phyloP scores from a whole-genome alignment of 1,284 basidiomycete genomes.

The Sanguinoderma infundibulare region DNA sequence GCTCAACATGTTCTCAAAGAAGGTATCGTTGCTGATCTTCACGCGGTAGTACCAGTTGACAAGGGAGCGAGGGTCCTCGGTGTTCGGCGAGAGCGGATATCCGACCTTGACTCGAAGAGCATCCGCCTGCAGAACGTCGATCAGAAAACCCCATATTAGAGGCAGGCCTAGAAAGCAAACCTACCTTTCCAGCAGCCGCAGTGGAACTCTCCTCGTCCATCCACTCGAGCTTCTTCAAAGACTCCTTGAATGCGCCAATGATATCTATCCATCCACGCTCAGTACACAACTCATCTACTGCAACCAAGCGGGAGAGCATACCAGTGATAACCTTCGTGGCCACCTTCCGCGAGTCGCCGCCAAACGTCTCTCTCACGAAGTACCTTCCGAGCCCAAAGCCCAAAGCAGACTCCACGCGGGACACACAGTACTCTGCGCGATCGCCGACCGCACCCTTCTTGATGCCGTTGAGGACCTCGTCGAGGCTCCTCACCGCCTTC shows the following conservation, averaged over 20 bases:
- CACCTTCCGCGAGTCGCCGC: conserved; percentile 78
- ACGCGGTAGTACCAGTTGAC: conserved; percentile 78
- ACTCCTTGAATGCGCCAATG: conserved; percentile 83
- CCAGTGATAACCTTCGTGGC: conserved; percentile 86
- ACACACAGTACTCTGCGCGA: conserved; percentile 78
- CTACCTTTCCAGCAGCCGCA: conserved; percentile 85
- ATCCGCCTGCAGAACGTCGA: conserved; percentile 48
- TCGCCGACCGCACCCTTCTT: conserved; percentile 88
- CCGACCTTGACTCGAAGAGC: conserved; percentile 86
- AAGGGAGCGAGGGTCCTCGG: conserved; percentile 72
- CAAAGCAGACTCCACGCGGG: conserved; percentile 63
- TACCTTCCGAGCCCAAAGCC: conserved; percentile 80
- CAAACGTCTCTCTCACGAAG: conserved; percentile 90
- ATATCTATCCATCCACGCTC: conserved; percentile 55
- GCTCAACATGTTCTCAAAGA: conserved; percentile 85
- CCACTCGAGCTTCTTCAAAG: conserved; percentile 83
- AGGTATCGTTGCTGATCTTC: conserved; percentile 68
- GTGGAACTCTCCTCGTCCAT: conserved; percentile 87
- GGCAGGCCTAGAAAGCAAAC: not conserved
- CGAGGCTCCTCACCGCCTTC: conserved; percentile 71
- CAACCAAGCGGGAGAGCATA: conserved; percentile 34
- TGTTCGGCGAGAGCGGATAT: conserved; percentile 88
- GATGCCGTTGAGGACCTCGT: conserved; percentile 80
- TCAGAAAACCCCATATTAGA: conserved; percentile 41
- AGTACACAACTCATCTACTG: not conserved